phyloP scores from a whole-genome alignment of 225 moss, liverwort and hornwort genomes.

The Pleurozium schreberi region DNA sequence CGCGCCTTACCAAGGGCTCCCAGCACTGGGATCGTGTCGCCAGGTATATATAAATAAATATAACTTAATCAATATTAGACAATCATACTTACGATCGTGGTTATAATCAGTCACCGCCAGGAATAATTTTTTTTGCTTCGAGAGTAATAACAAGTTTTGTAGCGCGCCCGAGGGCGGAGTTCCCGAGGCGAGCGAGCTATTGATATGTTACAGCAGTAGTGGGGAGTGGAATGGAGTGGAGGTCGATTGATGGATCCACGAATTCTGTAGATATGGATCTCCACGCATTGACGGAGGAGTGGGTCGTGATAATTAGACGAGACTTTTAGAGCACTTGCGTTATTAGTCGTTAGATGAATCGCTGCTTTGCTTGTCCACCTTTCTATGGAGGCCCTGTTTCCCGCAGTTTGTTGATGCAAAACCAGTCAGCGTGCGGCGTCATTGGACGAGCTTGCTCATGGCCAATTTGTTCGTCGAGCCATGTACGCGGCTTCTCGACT shows the following conservation, averaged over 20 bases:
- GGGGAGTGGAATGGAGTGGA: not conserved
- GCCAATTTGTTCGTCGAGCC: not conserved
- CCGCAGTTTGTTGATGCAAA: not conserved
- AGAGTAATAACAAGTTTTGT: not conserved
- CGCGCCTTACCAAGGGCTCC: conserved; percentile 3
- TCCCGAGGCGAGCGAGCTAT: not conserved
- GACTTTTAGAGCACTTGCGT: not conserved
- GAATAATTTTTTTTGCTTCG: not conserved
- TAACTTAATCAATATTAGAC: not conserved
- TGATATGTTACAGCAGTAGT: not conserved
- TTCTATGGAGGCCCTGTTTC: not conserved
- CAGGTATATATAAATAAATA: conserved; percentile 2
- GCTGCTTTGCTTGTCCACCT: too few relatives aligned
- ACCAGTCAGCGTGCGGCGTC: not conserved
- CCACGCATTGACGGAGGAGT: not conserved
- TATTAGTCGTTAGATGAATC: not conserved
- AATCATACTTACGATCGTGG: not conserved
- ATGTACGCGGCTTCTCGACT: not conserved
- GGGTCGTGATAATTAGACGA: not conserved
- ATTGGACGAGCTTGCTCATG: not conserved
- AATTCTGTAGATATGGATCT: not conserved
- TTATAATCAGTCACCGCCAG: not conserved
- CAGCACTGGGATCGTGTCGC: not conserved
- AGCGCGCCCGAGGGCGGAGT: not conserved
- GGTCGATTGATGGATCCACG: not conserved